phyloP scores from a whole-genome alignment of 2,329 filamentous ascomycete species.

The Paraphoma sp. region DNA sequence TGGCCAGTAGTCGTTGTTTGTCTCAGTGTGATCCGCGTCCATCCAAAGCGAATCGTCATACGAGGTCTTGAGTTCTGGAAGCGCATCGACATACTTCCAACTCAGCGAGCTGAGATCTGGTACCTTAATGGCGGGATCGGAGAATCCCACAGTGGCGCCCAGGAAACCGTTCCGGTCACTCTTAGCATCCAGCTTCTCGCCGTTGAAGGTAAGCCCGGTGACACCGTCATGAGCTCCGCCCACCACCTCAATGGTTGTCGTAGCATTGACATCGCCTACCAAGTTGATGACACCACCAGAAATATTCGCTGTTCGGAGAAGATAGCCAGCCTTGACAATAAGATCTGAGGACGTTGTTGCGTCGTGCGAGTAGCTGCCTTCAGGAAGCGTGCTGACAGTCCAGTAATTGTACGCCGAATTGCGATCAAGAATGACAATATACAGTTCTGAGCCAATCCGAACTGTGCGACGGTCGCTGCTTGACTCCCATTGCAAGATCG shows the following conservation, averaged over 20 bases:
- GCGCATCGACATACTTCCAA: constrained; percentile 72
- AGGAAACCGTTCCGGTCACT: constrained; percentile 56
- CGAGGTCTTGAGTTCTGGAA: constrained; percentile 67
- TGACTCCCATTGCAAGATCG: constrained; percentile 61
- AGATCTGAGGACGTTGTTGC: constrained; percentile 39
- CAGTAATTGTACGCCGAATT: constrained; percentile 72
- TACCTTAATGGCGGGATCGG: constrained; percentile 57
- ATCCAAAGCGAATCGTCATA: constrained; percentile 76
- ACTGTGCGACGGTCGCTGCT: constrained; percentile 57
- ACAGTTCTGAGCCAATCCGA: constrained; percentile 54
- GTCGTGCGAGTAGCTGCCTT: constrained; percentile 21
- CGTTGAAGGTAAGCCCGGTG: constrained; percentile 65
- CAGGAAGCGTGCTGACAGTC: constrained; percentile 54
- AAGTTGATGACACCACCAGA: constrained; percentile 64
- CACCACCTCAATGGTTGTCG: constrained; percentile 71
- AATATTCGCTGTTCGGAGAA: constrained; percentile 65
- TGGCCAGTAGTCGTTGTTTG: constrained; percentile 58
- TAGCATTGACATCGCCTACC: constrained; percentile 73
- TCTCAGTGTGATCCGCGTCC: constrained; percentile 61
- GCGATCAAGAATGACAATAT: constrained; percentile 64
- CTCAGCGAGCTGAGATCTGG: constrained; percentile 63
- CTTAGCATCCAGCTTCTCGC: constrained; percentile 47
- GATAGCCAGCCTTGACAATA: constrained; percentile 67
- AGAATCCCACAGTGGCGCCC: constrained; percentile 58
- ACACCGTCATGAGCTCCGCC: constrained; percentile 61